These are phyloP conservation scores for Rheum nobile DNA, from an alignment of 148 eudicot species.

Conservation along the genomic window DNA sequence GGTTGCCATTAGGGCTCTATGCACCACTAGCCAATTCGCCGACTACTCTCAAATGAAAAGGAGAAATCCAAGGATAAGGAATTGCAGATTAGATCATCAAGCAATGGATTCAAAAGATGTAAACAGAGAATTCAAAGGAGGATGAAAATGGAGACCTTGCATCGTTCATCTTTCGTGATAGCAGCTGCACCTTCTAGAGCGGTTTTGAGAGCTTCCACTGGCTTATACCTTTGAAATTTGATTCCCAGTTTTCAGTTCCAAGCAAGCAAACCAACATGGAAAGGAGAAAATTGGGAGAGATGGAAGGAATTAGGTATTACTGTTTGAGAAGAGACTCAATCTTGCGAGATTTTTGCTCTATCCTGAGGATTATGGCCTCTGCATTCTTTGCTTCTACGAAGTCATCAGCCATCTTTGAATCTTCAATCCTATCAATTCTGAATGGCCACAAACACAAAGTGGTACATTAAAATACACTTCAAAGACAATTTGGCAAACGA, in stretches of 20 bases:
- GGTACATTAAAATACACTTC: neutral
- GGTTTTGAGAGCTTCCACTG: constrained; percentile 93
- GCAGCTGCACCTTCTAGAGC: constrained; percentile 89
- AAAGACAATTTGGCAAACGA: neutral
- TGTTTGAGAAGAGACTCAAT: constrained; percentile 93
- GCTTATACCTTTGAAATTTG: constrained; percentile 37
- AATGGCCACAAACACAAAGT: neutral
- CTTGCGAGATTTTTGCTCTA: constrained; percentile 94
- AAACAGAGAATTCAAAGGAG: neutral
- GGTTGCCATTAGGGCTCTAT: constrained; percentile 89
- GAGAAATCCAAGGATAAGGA: neutral
- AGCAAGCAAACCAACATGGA: neutral
- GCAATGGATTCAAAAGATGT: neutral
- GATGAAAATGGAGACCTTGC: constrained; percentile 42
- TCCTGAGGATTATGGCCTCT: constrained; percentile 80
- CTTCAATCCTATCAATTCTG: neutral
- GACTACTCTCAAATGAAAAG: constrained; percentile 36
- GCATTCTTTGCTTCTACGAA: constrained; percentile 77
- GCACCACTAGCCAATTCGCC: constrained; percentile 95
- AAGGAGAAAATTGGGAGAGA: neutral
- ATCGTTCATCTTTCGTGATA: constrained; percentile 71
- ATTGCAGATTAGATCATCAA: neutral
- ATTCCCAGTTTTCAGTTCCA: neutral
- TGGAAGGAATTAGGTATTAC: constrained; percentile 12
- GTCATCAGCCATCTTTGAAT: constrained; percentile 12